These are phyloP conservation scores for Boletus tylopilopsis DNA, from an alignment of 768 basidiomycete species.

Conservation along the genomic window DNA sequence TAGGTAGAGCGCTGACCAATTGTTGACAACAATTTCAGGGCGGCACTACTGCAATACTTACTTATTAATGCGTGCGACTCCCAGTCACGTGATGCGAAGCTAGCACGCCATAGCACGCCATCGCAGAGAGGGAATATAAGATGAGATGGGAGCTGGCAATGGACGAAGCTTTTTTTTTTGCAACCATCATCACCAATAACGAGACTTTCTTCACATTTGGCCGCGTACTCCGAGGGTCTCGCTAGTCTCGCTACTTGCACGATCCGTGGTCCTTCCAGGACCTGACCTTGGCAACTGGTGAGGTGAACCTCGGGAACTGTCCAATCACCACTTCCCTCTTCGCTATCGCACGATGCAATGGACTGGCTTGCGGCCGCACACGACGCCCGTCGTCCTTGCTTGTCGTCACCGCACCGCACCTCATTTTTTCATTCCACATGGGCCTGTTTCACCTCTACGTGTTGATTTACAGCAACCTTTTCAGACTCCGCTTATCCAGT, in stretches of 20 bases:
- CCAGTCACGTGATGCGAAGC: conserved; percentile 29
- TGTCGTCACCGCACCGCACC: no score
- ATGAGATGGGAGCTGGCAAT: background rate
- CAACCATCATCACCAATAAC: background rate
- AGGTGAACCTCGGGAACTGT: background rate
- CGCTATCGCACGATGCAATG: background rate
- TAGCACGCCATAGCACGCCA: conserved; percentile 30
- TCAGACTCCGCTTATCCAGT: conserved; percentile 14
- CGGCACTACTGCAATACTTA: no score
- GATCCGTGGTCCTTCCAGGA: background rate
- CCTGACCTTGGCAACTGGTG: background rate
- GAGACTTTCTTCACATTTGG: background rate
- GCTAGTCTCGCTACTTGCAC: background rate
- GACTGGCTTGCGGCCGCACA: no score
- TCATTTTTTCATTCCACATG: no score
- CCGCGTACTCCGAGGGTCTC: background rate
- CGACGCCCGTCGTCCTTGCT: background rate
- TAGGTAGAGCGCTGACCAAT: no score
- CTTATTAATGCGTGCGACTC: no score
- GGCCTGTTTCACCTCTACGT: background rate
- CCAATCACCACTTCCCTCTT: background rate
- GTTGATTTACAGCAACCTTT: background rate
- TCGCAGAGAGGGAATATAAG: conserved; percentile 21
- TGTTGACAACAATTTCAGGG: no score
- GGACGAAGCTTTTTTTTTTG: no score